Evolutionary conservation across 495 filamentous ascomycete genomes (phyloP), one percentile per base, ranked within the genome.

Genomic region (Bacidia gigantensis): DNA sequence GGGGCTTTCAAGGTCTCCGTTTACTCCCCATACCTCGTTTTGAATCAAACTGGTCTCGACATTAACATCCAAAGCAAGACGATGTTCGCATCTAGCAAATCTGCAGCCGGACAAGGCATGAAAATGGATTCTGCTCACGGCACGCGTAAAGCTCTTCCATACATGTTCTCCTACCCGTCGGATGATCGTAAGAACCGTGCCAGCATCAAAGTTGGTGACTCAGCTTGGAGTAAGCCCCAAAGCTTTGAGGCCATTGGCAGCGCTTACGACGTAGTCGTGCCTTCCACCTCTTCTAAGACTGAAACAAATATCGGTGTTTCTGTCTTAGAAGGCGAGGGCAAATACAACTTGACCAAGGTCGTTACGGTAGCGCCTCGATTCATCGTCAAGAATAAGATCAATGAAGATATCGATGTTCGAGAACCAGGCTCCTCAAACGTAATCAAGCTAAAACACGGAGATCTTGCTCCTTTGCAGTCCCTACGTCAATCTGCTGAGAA

Each of bases 201-300:
- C 14, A 72, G 89, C 20, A 62, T 98, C 44, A 94, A 83, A 67
- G 77, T 95, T 43, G 86, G 83, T 25, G 85, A 94, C 38, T 95
- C 92, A 3, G 74, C 77, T 22, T 97, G 92, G 93, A 95, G 90
- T 67, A 94, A 86, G 64, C 89, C 93, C 2, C 90, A 96, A 65
- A 95, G 86, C 75, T 92, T 98, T 60, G 92, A 98, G 61, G 92
- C 92, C n/a, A 90, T 98, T 53, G 92, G 92, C 43, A 95, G 89
- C 64, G 86, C 82, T 3, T 79, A 84, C 24, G 87, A 94, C 56
- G 83, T 93, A 14, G 76, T 87, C 26, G 75, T 98, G 40, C 83
- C 84, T 11, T 86, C 89, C 3, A 56, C 74, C 3, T 71, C 70
- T 20, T 82, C 75, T 24, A 81, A 83, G 51, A 77, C 81, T 2